These are phyloP conservation scores for Penicillium sp. DNA, from an alignment of 2,329 filamentous ascomycete genomes.

Conservation along the genomic window DNA sequence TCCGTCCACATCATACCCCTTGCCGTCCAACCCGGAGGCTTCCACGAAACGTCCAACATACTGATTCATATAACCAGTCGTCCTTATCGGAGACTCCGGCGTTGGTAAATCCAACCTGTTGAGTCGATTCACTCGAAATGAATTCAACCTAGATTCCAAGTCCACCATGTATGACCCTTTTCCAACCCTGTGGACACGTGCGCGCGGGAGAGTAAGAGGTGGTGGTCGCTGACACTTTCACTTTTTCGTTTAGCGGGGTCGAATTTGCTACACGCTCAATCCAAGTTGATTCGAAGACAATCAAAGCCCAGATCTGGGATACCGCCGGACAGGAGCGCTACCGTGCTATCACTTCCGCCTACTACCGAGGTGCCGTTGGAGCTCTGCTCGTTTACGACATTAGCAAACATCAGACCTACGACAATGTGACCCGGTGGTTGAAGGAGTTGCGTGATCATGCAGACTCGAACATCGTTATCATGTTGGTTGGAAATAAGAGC, in stretches of 20 bases:
- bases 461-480: constrained; percentile 98
- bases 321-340: constrained; percentile 98
- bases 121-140: constrained; percentile 98
- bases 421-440: constrained; percentile 98
- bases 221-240: background rate
- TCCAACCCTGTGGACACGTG: background rate
- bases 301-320: constrained; percentile 99
- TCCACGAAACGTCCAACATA: constrained; percentile 18
- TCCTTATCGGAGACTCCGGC: constrained; percentile 97
- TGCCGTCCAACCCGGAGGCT: constrained; percentile 14
- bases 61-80: constrained; percentile 56
- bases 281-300: constrained; percentile 98
- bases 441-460: constrained; percentile 98
- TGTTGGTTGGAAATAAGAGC: constrained; percentile 99
- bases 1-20: constrained; percentile 41
- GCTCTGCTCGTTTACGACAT: constrained; percentile 98
- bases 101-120: constrained; percentile 99
- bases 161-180: constrained; percentile 66
- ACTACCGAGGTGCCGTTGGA: constrained; percentile 96
- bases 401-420: constrained; percentile 98
- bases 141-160: constrained; percentile 99
- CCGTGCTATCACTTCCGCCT: constrained; percentile 97
- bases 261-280: constrained; percentile 98
- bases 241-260: constrained; percentile 57
- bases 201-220: background rate